Percentiles rank a stretch among this genome's conserved stretches.
phyloP scores from a whole-genome alignment of 192 early-diverging fungal genomes.

The Kappamyces sp. region DNA sequence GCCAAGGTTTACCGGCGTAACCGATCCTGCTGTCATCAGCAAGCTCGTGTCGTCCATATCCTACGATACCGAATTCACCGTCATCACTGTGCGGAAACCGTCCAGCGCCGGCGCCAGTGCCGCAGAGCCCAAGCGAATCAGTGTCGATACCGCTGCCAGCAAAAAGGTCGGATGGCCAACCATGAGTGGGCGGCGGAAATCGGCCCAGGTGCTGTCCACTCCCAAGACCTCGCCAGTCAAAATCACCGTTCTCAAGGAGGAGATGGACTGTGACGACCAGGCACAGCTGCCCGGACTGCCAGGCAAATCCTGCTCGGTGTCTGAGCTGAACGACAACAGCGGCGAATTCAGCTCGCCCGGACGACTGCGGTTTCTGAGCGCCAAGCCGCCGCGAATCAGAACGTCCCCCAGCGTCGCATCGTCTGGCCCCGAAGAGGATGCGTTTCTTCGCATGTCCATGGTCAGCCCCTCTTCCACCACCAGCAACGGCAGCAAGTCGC shows the following conservation, averaged over 20 bases:
- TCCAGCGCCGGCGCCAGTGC: slow-evolving; percentile 3
- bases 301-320: no score
- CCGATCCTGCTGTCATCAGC: slow-evolving; percentile 29
- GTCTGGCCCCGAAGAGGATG: slow-evolving; percentile 19
- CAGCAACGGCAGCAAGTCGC: background rate
- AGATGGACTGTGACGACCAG: no score
- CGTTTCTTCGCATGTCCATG: slow-evolving; percentile 40
- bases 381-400: background rate
- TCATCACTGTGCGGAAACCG: background rate
- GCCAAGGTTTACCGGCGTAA: slow-evolving; percentile 31
- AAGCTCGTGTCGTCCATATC: slow-evolving; percentile 43
- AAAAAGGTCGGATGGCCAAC: no score
- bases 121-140: no score
- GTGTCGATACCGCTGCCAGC: no score
- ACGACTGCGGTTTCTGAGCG: background rate
- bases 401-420: background rate
- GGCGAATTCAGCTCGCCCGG: no score
- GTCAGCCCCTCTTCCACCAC: slow-evolving; percentile 22
- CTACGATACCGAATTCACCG: slow-evolving; percentile 4
- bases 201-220: no score
- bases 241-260: no score
- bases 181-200: no score
- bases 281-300: no score
- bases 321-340: no score
- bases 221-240: no score